phyloP scores from a whole-genome alignment of 2,329 filamentous ascomycete species.

The Pezicula radicicola region DNA sequence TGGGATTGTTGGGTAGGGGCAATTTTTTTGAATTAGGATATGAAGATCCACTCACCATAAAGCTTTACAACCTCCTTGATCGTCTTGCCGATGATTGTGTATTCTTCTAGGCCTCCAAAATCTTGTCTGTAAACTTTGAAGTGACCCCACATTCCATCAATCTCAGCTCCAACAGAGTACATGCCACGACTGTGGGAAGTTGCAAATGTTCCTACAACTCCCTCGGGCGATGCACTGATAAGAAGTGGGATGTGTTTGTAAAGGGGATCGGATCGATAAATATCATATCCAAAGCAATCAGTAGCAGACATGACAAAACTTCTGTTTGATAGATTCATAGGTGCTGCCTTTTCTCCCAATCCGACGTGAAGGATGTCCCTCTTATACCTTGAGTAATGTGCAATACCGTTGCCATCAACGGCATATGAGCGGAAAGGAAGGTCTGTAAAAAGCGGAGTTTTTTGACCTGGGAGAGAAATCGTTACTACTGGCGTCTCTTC shows the following conservation, averaged over 20 bases:
- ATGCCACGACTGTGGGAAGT: constrained; percentile 61
- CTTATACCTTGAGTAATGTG: constrained; percentile 64
- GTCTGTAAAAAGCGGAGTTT: constrained; percentile 58
- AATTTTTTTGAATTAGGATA: no score
- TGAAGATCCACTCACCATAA: constrained; percentile 35
- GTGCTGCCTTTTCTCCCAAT: constrained; percentile 69
- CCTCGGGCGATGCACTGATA: constrained; percentile 62
- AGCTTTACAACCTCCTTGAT: constrained; percentile 62
- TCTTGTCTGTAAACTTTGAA: constrained; percentile 75
- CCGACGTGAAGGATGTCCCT: constrained; percentile 64
- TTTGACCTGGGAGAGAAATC: constrained; percentile 45
- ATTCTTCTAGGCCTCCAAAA: constrained; percentile 69
- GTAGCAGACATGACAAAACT: constrained; percentile 66
- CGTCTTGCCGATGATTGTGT: constrained; percentile 63
- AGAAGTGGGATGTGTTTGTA: constrained; percentile 76
- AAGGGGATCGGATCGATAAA: constrained; percentile 66
- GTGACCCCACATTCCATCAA: constrained; percentile 73
- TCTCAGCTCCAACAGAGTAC: constrained; percentile 67
- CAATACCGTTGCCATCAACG: constrained; percentile 56
- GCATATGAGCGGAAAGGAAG: constrained; percentile 64
- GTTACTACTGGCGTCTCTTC: constrained; percentile 53
- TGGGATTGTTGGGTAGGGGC: no score
- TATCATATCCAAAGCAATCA: constrained; percentile 72
- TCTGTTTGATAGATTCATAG: constrained; percentile 68
- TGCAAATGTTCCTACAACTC: constrained; percentile 66